phyloP scores from a whole-genome alignment of 257 asterid species.

The Fraxinus excelsior region DNA sequence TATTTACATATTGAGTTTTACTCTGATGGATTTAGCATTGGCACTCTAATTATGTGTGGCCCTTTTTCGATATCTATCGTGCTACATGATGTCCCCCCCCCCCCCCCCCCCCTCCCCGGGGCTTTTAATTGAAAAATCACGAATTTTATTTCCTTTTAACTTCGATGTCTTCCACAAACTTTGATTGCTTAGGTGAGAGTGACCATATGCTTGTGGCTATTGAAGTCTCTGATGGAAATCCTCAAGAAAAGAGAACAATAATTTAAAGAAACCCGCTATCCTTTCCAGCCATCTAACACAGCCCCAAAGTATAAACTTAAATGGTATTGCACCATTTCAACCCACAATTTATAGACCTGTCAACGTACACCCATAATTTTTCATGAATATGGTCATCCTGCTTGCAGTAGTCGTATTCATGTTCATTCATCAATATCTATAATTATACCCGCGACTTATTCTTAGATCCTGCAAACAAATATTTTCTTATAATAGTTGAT shows the following conservation, averaged over 20 bases:
- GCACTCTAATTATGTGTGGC: neutral
- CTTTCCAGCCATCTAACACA: neutral
- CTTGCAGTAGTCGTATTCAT: neutral
- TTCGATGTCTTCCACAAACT: neutral
- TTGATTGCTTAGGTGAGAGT: constrained; percentile 12
- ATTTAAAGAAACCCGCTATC: neutral
- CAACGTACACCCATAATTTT: neutral
- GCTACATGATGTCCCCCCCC: neutral
- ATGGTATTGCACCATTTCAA: neutral
- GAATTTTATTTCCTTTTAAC: neutral
- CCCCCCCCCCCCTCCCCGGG: neutral
- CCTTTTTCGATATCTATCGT: neutral
- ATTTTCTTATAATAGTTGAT: neutral
- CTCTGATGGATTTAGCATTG: constrained; percentile 15
- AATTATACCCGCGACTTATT: neutral
- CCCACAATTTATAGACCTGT: neutral
- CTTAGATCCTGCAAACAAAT: neutral
- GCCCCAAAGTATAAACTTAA: neutral
- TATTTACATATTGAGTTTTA: constrained; percentile 8
- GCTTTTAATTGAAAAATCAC: neutral
- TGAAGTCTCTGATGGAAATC: neutral
- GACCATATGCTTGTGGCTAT: neutral
- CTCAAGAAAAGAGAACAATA: neutral
- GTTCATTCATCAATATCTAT: neutral
- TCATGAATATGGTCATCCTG: neutral